Evolutionary conservation across 345 rosid species (phyloP), one percentile per base, ranked within the genome.

Genomic region (Tarenaya hassleriana): DNA sequence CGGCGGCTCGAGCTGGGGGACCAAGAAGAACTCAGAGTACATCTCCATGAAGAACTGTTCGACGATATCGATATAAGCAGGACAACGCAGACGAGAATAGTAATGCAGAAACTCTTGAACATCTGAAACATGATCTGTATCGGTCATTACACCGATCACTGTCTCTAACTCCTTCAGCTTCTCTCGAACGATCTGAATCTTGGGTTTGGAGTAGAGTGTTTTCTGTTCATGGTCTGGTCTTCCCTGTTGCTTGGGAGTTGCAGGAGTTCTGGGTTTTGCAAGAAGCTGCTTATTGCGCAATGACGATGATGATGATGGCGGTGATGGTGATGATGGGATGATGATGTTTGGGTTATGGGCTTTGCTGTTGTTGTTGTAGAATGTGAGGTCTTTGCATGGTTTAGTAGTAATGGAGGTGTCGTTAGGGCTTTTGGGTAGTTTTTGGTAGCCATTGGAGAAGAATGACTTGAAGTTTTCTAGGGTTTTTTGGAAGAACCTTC

Each of bases 11-110:
- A 43, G 41, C 33, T 37, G 58, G 50, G 21, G n/a, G 38, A 2
- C 45, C 51, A 47, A 55, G 33, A 47, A 55, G 33, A 78, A 55
- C 13, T 88, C 96, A 10, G 73, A 63, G 38, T 73, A 80, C 16
- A 88, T 69, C 10, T 88, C 86, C 66, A 74, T 58, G 80, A 88
- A 85, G 62, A 84, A 80, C 55, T 66, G 72, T 42, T 88, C 97
- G 17, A 82, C 77, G 34, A 88, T 78, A 37, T 79, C 88, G 12
- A 75, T 41, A 69, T 80, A 88, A 34, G 77, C 76, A 27, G 84
- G 76, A n/a, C 81, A 88, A 6, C 79, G 77, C 12, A 88, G 80
- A 19, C 85, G 73, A 32, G 95, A 82, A 67, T 88, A 88, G 66
- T 78, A 88, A 57, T 82, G 75, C 2, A 82, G 68, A 56, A 88